phyloP scores from a whole-genome alignment of 2,329 filamentous ascomycete genomes.

The Byssothecium circinans region DNA sequence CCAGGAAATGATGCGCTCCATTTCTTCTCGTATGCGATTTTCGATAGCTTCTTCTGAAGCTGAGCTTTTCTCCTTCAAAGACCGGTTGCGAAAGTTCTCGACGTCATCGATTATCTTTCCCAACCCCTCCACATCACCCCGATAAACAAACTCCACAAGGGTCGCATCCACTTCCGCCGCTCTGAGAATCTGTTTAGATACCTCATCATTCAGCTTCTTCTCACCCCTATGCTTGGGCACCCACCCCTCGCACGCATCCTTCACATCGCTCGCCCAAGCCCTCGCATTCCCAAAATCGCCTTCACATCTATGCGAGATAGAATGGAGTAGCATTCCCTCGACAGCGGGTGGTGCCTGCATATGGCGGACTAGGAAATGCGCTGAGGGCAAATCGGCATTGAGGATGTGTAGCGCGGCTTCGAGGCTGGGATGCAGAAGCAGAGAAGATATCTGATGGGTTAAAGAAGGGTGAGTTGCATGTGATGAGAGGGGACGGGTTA shows the following conservation, averaged over 20 bases:
- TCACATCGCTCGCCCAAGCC: slow-evolving; percentile 53
- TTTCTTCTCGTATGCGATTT: slow-evolving; percentile 40
- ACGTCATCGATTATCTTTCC: slow-evolving; percentile 41
- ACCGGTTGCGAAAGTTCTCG: slow-evolving; percentile 40
- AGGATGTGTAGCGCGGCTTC: slow-evolving; percentile 56
- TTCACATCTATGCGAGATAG: slow-evolving; percentile 55
- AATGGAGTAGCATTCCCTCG: slow-evolving; percentile 57
- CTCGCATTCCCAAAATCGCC: slow-evolving; percentile 54
- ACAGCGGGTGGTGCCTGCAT: slow-evolving; percentile 54
- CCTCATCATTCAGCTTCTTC: slow-evolving; percentile 16
- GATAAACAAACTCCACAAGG: slow-evolving; percentile 26
- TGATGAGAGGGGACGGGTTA: slow-evolving; percentile 14
- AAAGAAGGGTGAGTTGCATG: slow-evolving; percentile 14
- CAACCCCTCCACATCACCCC: slow-evolving; percentile 15
- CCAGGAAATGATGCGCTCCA: slow-evolving; percentile 47
- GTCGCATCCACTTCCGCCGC: slow-evolving; percentile 6
- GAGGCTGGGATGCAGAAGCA: slow-evolving; percentile 51
- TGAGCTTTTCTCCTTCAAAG: slow-evolving; percentile 24
- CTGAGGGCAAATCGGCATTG: slow-evolving; percentile 53
- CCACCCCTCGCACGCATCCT: slow-evolving; percentile 37
- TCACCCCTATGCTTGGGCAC: slow-evolving; percentile 24
- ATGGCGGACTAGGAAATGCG: slow-evolving; percentile 57
- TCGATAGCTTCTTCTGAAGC: slow-evolving; percentile 34
- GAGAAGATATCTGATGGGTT: slow-evolving; percentile 25
- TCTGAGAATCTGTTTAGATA: slow-evolving; percentile 7